Percentiles rank a stretch among this genome's conserved stretches.
Conservation (phyloP, 371 early-diverging fungal species). For the Dinochytrium kinnereticum region DNA sequence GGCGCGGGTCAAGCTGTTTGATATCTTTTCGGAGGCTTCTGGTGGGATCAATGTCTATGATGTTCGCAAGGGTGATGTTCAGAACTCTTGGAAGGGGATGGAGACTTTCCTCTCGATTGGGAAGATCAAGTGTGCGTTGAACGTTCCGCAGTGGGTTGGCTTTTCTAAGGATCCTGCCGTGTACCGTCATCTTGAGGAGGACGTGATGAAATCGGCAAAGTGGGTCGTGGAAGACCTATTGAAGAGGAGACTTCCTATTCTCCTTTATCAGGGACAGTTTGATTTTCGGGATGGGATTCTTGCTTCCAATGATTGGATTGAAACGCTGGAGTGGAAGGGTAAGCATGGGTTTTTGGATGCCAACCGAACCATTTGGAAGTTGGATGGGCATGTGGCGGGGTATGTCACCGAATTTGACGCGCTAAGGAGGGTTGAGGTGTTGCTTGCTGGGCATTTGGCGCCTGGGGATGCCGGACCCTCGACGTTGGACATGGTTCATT, state of each 20-base stretch:
- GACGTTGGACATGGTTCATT: constrained; percentile 29
- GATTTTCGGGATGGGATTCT: constrained; percentile 73
- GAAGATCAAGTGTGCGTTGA: constrained; percentile 56
- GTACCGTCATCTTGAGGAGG: constrained; percentile 47
- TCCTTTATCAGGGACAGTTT: constrained; percentile 57
- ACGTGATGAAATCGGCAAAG: constrained; percentile 66
- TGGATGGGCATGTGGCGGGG: constrained; percentile 57
- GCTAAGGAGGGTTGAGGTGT: constrained; percentile 56
- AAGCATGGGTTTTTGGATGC: constrained; percentile 50
- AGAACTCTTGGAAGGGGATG: constrained; percentile 60
- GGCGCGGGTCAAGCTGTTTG: constrained; percentile 58
- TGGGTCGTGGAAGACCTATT: constrained; percentile 46
- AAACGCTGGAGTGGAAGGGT: constrained; percentile 61
- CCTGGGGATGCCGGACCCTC: constrained; percentile 60
- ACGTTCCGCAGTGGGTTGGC: constrained; percentile 38
- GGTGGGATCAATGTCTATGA: constrained; percentile 72
- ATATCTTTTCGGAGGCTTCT: constrained; percentile 59
- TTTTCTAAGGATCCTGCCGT: constrained; percentile 56
- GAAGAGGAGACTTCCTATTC: neutral
- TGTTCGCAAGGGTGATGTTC: constrained; percentile 60
- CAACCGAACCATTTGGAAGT: constrained; percentile 56
- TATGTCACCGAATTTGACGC: constrained; percentile 52
- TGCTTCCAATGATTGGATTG: constrained; percentile 65
- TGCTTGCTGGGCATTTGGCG: constrained; percentile 69
- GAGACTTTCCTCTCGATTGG: constrained; percentile 55